Conservation (phyloP, 75 land plant species). For the Adiantum capillusveneris region DNA sequence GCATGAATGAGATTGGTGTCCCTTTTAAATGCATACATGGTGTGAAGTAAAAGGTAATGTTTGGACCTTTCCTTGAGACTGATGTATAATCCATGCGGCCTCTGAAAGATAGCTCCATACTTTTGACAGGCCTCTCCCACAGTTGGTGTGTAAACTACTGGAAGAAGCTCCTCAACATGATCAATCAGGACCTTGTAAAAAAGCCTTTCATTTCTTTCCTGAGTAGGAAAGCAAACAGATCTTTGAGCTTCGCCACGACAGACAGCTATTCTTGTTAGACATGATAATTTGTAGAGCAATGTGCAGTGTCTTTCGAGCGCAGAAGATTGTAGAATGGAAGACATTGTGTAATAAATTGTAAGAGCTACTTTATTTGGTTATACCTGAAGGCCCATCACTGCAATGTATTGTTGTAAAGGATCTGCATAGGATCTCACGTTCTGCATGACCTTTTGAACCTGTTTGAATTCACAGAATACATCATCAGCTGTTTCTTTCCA, state of each 20-base stretch:
- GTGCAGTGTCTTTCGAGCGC: background rate
- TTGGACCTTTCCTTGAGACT: constrained; percentile 80
- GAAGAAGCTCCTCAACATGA: constrained; percentile 80
- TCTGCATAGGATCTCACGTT: constrained; percentile 71
- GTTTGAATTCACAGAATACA: no score
- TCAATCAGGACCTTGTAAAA: constrained; percentile 89
- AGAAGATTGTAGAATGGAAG: no score
- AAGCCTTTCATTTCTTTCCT: constrained; percentile 83
- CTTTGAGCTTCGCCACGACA: no score
- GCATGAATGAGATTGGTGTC: no score
- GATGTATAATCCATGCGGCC: constrained; percentile 82
- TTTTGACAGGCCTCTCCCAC: constrained; percentile 94
- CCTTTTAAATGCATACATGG: no score
- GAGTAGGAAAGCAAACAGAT: constrained; percentile 2
- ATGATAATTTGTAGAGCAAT: background rate
- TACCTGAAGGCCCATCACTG: constrained; percentile 96
- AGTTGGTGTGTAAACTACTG: constrained; percentile 86
- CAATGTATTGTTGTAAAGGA: constrained; percentile 80
- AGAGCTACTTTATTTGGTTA: background rate
- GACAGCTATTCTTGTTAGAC: no score
- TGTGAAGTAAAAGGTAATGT: background rate
- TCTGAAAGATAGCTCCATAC: constrained; percentile 60
- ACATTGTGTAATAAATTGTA: background rate
- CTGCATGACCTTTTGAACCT: constrained; percentile 65
- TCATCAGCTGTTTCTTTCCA: no score